A percentile compares a stretch with the other conserved stretches of the same genome.
Evolutionary conservation across 176 grass and related monocot species (phyloP).

Genomic region (Rhynchospora tenuis): DNA sequence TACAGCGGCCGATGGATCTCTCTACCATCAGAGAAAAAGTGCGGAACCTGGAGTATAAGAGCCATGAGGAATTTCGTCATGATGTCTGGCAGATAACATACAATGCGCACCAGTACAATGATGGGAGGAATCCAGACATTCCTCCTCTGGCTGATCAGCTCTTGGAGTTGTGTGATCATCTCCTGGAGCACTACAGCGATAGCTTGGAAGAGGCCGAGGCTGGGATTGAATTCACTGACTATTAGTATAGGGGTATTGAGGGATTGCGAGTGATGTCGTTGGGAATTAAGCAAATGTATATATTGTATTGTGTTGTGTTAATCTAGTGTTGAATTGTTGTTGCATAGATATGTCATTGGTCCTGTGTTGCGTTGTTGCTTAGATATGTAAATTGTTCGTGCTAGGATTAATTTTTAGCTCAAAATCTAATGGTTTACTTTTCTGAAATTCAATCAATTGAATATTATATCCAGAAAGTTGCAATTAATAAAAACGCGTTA

Average conservation of each 20-base stretch:
- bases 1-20: slow-evolving; percentile 76
- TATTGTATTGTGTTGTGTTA: neutral
- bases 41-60: slow-evolving; percentile 81
- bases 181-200: slow-evolving; percentile 29
- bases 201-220: slow-evolving; percentile 46
- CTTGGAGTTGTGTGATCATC: slow-evolving; percentile 48
- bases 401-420: neutral
- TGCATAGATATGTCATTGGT: slow-evolving; percentile 5
- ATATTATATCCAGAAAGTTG: too few species aligned
- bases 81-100: slow-evolving; percentile 66
- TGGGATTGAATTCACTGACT: slow-evolving; percentile 39
- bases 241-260: slow-evolving; percentile 1
- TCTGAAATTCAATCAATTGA: too few species aligned
- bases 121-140: slow-evolving; percentile 49
- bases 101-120: slow-evolving; percentile 75
- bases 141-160: slow-evolving; percentile 79
- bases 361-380: neutral
- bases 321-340: neutral
- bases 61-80: slow-evolving; percentile 64
- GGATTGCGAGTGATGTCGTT: neutral
- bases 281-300: neutral
- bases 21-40: slow-evolving; percentile 85
- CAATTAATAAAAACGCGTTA: too few species aligned
- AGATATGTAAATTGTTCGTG: slow-evolving; percentile 13
- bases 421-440: neutral